phyloP scores from a whole-genome alignment of 805 yeast genomes.

The Cyberlindnera maritima region DNA sequence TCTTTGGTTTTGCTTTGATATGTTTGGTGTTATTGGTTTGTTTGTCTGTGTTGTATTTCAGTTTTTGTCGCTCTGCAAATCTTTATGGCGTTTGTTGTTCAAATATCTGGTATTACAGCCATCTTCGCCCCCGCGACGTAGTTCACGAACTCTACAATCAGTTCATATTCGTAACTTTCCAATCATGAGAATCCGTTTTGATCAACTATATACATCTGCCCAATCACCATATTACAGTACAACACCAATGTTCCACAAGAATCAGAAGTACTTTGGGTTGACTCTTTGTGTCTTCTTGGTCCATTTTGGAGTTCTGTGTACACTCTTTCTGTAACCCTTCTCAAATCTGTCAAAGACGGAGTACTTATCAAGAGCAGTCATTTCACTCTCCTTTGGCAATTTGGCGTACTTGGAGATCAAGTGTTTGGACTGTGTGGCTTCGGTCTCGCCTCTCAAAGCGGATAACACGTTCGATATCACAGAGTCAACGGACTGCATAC shows the following conservation, averaged over 20 bases:
- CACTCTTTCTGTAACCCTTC: constrained; percentile 80
- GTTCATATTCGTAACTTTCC: background rate
- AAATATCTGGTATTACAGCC: background rate
- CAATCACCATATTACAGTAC: background rate
- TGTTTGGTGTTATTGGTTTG: background rate
- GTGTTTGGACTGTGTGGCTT: constrained; percentile 6
- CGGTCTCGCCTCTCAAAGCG: constrained; percentile 35
- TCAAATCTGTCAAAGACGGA: constrained; percentile 76
- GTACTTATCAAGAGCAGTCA: constrained; percentile 82
- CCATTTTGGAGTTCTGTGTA: constrained; percentile 90
- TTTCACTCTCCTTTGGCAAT: constrained; percentile 77
- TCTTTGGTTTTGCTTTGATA: background rate
- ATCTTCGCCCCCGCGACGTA: too few relatives aligned
- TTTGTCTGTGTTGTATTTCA: background rate
- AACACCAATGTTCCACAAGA: background rate
- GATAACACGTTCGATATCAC: constrained; percentile 65
- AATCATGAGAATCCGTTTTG: constrained; percentile 4
- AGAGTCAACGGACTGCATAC: constrained; percentile 78
- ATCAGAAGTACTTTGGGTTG: constrained; percentile 51
- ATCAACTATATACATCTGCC: constrained; percentile 9
- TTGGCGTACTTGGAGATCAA: constrained; percentile 33
- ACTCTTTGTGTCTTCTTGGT: constrained; percentile 78
- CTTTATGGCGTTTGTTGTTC: background rate
- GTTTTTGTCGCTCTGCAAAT: too few relatives aligned
- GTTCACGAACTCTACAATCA: too few relatives aligned